Evolutionary conservation across 2,329 filamentous ascomycete species (phyloP).

Genomic region (Ophiocordyceps camponoti-floridani): DNA sequence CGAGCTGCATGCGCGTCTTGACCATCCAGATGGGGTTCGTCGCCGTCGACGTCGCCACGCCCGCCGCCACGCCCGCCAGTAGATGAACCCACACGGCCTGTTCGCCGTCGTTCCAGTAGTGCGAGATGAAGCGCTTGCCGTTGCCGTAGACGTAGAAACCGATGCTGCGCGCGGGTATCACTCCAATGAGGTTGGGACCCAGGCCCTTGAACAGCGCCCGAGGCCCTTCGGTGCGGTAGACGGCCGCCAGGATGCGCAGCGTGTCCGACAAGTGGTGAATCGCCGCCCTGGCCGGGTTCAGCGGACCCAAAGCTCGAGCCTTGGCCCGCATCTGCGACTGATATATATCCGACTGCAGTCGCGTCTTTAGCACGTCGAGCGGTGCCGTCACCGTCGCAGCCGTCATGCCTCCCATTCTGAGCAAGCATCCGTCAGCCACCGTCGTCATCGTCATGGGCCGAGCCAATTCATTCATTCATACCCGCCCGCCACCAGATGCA

Average conservation of each 20-base stretch:
- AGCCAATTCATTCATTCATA: slow-evolving; percentile 25
- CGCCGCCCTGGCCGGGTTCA: slow-evolving; percentile 48
- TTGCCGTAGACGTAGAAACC: slow-evolving; percentile 93
- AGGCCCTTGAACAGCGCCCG: slow-evolving; percentile 85
- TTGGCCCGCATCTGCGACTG: slow-evolving; percentile 58
- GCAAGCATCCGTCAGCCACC: background rate
- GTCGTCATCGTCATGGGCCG: background rate
- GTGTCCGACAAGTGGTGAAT: slow-evolving; percentile 70
- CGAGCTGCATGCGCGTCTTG: slow-evolving; percentile 82
- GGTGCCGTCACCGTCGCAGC: slow-evolving; percentile 85
- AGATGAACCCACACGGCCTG: slow-evolving; percentile 65
- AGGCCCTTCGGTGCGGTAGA: slow-evolving; percentile 67
- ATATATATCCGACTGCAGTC: slow-evolving; percentile 89
- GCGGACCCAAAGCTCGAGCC: slow-evolving; percentile 24
- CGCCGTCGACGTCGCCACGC: slow-evolving; percentile 71
- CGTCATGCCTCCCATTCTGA: slow-evolving; percentile 73
- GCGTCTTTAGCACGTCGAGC: slow-evolving; percentile 84
- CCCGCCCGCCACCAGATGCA: slow-evolving; percentile 84
- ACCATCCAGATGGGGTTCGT: slow-evolving; percentile 96
- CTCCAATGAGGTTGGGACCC: slow-evolving; percentile 75
- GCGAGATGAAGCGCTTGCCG: slow-evolving; percentile 64
- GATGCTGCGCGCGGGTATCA: slow-evolving; percentile 77
- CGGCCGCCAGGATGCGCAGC: slow-evolving; percentile 64
- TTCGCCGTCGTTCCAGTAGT: slow-evolving; percentile 52
- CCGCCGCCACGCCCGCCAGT: slow-evolving; percentile 56